Conservation (phyloP, 1,284 basidiomycete genomes). For the Naganishia sp. region DNA sequence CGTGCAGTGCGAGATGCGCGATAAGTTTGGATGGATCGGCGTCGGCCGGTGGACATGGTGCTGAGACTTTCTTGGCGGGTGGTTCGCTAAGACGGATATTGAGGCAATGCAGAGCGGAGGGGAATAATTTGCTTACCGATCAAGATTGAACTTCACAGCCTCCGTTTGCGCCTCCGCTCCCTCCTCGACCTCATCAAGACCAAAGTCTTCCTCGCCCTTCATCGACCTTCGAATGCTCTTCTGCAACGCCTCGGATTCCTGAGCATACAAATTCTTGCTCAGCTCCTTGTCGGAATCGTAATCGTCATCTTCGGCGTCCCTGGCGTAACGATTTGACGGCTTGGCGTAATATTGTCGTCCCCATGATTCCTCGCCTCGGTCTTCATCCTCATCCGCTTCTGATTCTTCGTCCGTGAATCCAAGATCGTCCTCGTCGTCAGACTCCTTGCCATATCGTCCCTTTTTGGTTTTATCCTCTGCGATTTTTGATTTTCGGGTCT, state of each 20-base stretch:
- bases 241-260: conserved; percentile 81
- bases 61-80: conserved; percentile 5
- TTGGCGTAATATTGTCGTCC: conserved; percentile 78
- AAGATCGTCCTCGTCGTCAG: conserved; percentile 56
- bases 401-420: conserved; percentile 44
- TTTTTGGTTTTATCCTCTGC: conserved; percentile 47
- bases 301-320: conserved; percentile 65
- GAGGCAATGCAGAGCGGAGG: too few relatives aligned
- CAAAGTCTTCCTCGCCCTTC: conserved; percentile 75
- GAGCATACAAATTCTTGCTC: conserved; percentile 74
- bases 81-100: not conserved
- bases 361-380: conserved; percentile 68
- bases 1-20: conserved; percentile 73
- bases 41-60: conserved; percentile 18
- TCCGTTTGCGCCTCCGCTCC: conserved; percentile 49
- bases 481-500: conserved; percentile 54
- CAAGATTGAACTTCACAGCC: conserved; percentile 9
- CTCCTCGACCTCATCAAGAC: conserved; percentile 65
- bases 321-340: conserved; percentile 47
- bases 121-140: not conserved
- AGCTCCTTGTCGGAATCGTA: conserved; percentile 66
- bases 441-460: conserved; percentile 55
- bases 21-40: conserved; percentile 56
- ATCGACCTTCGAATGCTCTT: conserved; percentile 70
- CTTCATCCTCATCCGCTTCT: conserved; percentile 33